Percentiles rank a stretch among this genome's conserved stretches.
Conservation (phyloP, 1,139 yeast species). For the Suhomyces ambrosiae region DNA sequence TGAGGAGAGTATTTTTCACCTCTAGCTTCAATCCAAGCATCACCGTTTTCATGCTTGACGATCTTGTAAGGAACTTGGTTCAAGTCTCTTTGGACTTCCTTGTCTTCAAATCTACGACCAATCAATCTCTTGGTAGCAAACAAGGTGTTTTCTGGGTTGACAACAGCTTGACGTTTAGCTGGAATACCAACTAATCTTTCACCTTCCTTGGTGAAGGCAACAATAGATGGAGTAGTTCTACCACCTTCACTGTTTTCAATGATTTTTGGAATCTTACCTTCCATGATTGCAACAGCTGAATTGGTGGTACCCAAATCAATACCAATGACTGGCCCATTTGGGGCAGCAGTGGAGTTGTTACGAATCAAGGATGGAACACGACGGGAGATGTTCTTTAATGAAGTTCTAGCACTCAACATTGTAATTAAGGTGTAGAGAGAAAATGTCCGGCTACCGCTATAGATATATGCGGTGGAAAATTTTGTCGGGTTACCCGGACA, state of each 20-base stretch:
- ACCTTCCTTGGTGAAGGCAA: conserved; percentile 91
- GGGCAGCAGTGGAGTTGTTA: conserved; percentile 55
- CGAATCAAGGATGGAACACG: conserved; percentile 49
- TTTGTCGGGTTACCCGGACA: conserved; percentile 21
- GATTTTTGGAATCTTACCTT: conserved; percentile 94
- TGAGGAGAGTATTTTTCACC: conserved; percentile 95
- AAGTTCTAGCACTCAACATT: conserved; percentile 52
- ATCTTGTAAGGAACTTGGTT: conserved; percentile 97
- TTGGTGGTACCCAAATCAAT: conserved; percentile 99
- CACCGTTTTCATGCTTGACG: conserved; percentile 94
- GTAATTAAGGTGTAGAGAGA: conserved; percentile 1
- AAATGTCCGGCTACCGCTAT: conserved; percentile 1
- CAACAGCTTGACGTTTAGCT: conserved; percentile 98
- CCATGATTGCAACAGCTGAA: conserved; percentile 98
- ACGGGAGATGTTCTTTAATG: conserved; percentile 43
- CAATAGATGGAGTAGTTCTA: conserved; percentile 98
- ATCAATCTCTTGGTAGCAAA: conserved; percentile 98
- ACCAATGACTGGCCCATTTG: conserved; percentile 86
- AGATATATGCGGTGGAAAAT: conserved; percentile 16
- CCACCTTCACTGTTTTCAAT: conserved; percentile 99
- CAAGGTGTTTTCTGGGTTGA: conserved; percentile 96
- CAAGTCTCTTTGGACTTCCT: conserved; percentile 95
- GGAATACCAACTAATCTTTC: conserved; percentile 97
- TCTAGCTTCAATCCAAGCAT: conserved; percentile 98
- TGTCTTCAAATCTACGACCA: conserved; percentile 96